Base-by-base conservation (phyloP, 345 rosid species). In the Brassica nigra region DNA sequence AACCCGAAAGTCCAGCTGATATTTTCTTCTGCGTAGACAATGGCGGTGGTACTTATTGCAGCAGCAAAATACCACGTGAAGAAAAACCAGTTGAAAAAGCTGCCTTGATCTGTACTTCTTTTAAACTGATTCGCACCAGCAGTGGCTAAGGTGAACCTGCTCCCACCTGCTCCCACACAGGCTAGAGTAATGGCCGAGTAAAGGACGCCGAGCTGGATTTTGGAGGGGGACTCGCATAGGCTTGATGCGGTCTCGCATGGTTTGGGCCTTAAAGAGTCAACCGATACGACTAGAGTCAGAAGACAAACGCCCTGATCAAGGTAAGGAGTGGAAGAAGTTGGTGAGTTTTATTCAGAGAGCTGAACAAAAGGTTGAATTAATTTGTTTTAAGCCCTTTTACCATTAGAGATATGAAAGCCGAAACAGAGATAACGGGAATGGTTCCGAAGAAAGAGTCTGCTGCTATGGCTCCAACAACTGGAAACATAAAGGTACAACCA, bases 121-220 rank as follows among this genome's bases (percentile, higher is more conserved):
- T 52, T n/a, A 49, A 52, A 52, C 57, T 52, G 57, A 52, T 52
- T 52, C 57, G 57, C 57, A 52, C 57, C 57, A n/a, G 57, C 57
- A n/a, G 8, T 52, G 57, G 57, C 57, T 6, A 52, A 15, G 57
- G 57, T 52, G 57, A 52, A 52, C 57, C 57, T 52, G 57, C 18
- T 52, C 57, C 57, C 57, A n/a, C 57, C 57, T 52, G 57, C 57
- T 14, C 57, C 57, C 20, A 52, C 57, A 52, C 57, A n/a, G 7
- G 57, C 57, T 52, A 52, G 57, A 52, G 57, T 52, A 52, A 52
- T 52, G 57, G 57, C 57, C 8, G 57, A 14, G 57, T 52, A 52
- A 52, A 52, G 57, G 57, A 49, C 8, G 18, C 57, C 18, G 20
- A 49, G 18, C 57, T 49, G 57, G 57, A 49, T 14, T 49, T n/a